These are phyloP conservation scores for Aspergillus pseudoviridinutans DNA, from an alignment of 2,329 filamentous ascomycete species.

Conservation along the genomic window DNA sequence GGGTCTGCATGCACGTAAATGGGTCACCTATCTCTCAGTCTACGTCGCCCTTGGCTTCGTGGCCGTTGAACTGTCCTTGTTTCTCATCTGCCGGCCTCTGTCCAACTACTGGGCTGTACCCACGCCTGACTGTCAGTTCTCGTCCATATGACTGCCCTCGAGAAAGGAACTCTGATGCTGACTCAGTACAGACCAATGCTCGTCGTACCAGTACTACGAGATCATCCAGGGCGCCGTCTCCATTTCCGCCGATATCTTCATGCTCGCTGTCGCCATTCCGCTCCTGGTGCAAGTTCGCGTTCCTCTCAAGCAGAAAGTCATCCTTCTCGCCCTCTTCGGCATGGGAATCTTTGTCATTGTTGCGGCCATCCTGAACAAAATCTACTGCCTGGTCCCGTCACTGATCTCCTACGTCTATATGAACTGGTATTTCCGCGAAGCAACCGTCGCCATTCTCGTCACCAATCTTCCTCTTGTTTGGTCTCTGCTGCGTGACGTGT, in stretches of 20 bases:
- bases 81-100: constrained; percentile 50
- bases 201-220: constrained; percentile 43
- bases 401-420: constrained; percentile 43
- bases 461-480: constrained; percentile 51
- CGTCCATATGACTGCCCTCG: no score
- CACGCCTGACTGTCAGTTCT: constrained; percentile 29
- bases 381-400: constrained; percentile 43
- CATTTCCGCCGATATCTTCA: constrained; percentile 42
- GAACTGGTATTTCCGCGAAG: constrained; percentile 49
- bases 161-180: neutral
- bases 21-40: constrained; percentile 33
- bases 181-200: constrained; percentile 36
- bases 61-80: constrained; percentile 47
- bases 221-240: constrained; percentile 45
- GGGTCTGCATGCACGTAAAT: constrained; percentile 32
- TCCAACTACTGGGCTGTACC: constrained; percentile 51
- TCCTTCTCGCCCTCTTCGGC: constrained; percentile 40
- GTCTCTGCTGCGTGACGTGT: constrained; percentile 49
- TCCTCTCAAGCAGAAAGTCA: constrained; percentile 42
- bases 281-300: constrained; percentile 39
- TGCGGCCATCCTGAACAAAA: constrained; percentile 48
- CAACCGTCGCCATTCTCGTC: constrained; percentile 44
- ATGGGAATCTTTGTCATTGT: constrained; percentile 47
- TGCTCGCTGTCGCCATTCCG: constrained; percentile 43
- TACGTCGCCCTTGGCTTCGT: constrained; percentile 48